These are phyloP conservation scores for Persicaria tinctoria DNA, from an alignment of 148 eudicot species.

Conservation along the genomic window DNA sequence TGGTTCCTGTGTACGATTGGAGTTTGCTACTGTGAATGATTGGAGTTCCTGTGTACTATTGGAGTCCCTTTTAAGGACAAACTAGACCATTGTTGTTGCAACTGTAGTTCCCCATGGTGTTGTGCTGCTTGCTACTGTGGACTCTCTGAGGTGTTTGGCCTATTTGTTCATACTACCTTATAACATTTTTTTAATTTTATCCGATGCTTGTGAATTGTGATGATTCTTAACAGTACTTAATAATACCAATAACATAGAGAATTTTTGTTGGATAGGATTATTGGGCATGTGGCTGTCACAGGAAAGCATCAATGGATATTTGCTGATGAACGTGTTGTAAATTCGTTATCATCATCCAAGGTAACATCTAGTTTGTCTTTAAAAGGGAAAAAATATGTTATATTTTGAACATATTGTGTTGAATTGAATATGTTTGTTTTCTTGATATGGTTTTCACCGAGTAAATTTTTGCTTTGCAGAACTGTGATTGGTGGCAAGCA, in stretches of 20 bases:
- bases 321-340: constrained; percentile 29
- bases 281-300: constrained; percentile 79
- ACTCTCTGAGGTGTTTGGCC: neutral
- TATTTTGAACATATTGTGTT: neutral
- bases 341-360: constrained; percentile 42
- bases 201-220: neutral
- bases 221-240: neutral
- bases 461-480: constrained; percentile 32
- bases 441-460: constrained; percentile 14
- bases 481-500: constrained; percentile 56
- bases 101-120: too few species aligned
- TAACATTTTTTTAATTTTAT: neutral
- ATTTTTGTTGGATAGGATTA: constrained; percentile 39
- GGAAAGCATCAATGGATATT: constrained; percentile 79
- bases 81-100: too few species aligned
- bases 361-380: constrained; percentile 22
- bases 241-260: neutral
- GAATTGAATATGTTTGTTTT: neutral
- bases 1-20: too few species aligned
- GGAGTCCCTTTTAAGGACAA: too few species aligned
- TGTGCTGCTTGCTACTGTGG: too few species aligned
- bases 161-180: neutral
- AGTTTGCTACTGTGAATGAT: too few species aligned
- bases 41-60: too few species aligned
- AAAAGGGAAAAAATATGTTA: neutral